These are phyloP conservation scores for Sarocladium oryzae DNA, from an alignment of 2,329 filamentous ascomycete genomes.

Conservation along the genomic window DNA sequence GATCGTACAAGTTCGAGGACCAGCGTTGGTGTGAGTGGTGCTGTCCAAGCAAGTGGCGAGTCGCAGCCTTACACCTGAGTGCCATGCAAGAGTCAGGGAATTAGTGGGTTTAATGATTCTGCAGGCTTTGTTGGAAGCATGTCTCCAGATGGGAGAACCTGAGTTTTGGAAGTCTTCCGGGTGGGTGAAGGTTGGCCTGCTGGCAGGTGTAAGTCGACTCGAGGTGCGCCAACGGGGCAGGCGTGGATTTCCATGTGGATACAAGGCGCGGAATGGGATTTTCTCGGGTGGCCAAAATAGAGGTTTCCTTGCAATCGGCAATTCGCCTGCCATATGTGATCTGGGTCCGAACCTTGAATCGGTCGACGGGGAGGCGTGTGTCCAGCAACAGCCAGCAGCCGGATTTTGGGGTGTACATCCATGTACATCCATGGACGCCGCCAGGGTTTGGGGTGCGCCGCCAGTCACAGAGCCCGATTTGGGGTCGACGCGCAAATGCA, in stretches of 20 bases:
- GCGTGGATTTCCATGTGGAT: background rate
- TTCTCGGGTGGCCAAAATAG: background rate
- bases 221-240: no score
- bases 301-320: background rate
- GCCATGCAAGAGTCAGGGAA: background rate
- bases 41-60: conserved; percentile 7
- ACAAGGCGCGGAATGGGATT: background rate
- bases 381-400: no score
- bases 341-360: conserved; percentile 1
- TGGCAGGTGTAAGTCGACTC: conserved; percentile 8
- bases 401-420: no score
- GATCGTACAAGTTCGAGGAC: no score
- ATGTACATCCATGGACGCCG: no score
- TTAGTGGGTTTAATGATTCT: no score
- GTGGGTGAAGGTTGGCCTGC: no score
- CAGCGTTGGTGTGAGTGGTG: background rate
- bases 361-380: background rate
- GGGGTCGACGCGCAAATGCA: no score
- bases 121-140: no score
- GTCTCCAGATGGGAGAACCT: background rate
- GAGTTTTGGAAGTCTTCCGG: no score
- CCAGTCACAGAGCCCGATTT: no score
- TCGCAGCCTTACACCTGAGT: conserved; percentile 2
- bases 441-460: no score
- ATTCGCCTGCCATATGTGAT: background rate